Base-by-base conservation (phyloP, 2,329 filamentous ascomycete genomes). In the Cladosporium sphaerospermum region DNA sequence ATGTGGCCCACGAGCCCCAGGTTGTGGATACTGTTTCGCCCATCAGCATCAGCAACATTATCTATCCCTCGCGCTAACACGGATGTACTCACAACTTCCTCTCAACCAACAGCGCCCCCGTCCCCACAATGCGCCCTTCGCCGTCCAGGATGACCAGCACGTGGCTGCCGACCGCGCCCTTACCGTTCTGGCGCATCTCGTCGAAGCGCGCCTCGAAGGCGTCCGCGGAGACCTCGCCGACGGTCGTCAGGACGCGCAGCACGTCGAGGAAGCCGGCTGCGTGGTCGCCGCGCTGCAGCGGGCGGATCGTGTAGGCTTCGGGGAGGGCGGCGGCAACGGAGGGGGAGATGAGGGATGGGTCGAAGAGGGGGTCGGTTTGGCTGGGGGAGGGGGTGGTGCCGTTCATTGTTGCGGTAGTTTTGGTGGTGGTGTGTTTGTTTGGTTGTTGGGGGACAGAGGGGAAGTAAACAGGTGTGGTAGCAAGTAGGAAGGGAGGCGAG, bases 1-100 rank as follows among this genome's bases (percentile, higher is more conserved):
- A 97, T 96, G 73, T 97, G 93, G 10, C 92, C 93, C 23, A 96
- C 92, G 18, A 85, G 75, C 47, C 88, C 88, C 42, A 93, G 80
- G 62, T 81, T 82, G 70, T 92, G 88, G 62, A 93, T 91, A 69
- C 69, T 72, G 36, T 13, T n/a, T 18, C 3, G 11, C 2, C 13
- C 18, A 54, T 32, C 19, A 31, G 14, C 2, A 14, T 50, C 13
- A 56, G 49, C 40, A 19, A 11, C 23, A 28, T 4, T 7, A 18
- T 13, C 19, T 42, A 16, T 6, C 8, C 2, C 13, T 33, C 13
- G 4, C 23, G 4, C 9, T 9, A 19, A 11, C 16, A 31, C 9
- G 31, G 16, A 14, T 42, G 8, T 50, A 77, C 84, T 68, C 75
- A 89, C 86, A 93, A 93, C 74, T 97, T 97, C 73, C 86, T 82